Conservation (phyloP, 495 filamentous ascomycete species). For the Hypoxylon crocopeplum region DNA sequence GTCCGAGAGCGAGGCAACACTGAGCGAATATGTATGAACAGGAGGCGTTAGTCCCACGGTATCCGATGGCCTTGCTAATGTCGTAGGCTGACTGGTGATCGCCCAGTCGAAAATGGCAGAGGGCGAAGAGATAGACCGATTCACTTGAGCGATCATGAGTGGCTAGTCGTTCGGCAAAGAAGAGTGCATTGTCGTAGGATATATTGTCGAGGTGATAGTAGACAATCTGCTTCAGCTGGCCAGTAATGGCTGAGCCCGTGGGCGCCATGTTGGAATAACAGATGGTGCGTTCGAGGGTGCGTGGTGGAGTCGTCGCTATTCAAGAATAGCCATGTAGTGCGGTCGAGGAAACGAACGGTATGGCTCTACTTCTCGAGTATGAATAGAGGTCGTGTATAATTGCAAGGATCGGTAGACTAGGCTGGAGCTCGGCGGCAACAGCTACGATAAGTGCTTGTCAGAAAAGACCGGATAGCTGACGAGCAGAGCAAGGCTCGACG, state of each 20-base stretch:
- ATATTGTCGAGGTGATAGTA: conserved; percentile 95
- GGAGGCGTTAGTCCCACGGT: conserved; percentile 75
- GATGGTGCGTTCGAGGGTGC: conserved; percentile 13
- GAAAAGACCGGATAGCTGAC: neutral
- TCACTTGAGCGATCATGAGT: conserved; percentile 84
- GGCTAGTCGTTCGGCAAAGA: conserved; percentile 83
- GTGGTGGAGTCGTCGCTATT: conserved; percentile 18
- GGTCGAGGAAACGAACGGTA: conserved; percentile 8
- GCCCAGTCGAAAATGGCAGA: conserved; percentile 82
- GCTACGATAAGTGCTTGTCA: neutral
- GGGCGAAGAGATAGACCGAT: conserved; percentile 78
- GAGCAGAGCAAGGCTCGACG: conserved; percentile 8
- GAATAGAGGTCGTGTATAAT: neutral
- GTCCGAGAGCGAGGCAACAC: conserved; percentile 79
- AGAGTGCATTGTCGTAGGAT: conserved; percentile 84
- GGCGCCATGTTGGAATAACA: conserved; percentile 69
- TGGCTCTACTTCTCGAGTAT: conserved; percentile 10
- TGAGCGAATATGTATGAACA: conserved; percentile 93
- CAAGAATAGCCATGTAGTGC: conserved; percentile 40
- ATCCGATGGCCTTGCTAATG: conserved; percentile 66
- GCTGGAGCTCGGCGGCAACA: neutral
- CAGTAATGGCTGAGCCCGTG: conserved; percentile 67
- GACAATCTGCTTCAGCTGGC: conserved; percentile 82
- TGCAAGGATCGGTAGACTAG: neutral
- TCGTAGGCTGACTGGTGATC: conserved; percentile 74